phyloP scores from a whole-genome alignment of 805 yeast genomes.

The Ogataea thermomethanolica region DNA sequence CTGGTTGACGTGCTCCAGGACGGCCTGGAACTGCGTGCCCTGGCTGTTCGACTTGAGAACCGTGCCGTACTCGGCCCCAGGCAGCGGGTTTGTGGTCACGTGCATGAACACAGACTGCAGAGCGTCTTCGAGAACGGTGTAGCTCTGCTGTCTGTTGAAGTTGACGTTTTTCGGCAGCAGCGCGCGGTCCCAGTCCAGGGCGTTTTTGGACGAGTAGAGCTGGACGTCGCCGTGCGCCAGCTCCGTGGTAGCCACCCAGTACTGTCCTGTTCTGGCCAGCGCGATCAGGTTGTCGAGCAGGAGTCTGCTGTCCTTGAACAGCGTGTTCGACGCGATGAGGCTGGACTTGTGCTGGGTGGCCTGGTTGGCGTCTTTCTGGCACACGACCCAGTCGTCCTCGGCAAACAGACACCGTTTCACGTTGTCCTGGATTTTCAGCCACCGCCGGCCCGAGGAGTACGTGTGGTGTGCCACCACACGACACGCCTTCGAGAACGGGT shows the following conservation, averaged over 20 bases:
- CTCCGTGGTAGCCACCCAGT: constrained; percentile 64
- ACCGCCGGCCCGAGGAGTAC: constrained; percentile 61
- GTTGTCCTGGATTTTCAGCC: constrained; percentile 51
- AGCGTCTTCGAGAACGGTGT: constrained; percentile 70
- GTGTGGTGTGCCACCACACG: constrained; percentile 57
- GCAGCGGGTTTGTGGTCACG: constrained; percentile 57
- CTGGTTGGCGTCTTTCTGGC: constrained; percentile 47
- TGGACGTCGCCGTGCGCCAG: constrained; percentile 47
- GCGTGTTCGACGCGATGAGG: constrained; percentile 48
- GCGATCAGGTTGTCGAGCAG: constrained; percentile 61
- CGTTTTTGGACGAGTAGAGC: constrained; percentile 74
- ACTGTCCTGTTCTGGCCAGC: constrained; percentile 65
- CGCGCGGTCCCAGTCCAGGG: constrained; percentile 68
- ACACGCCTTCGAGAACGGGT: constrained; percentile 46
- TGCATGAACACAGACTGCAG: constrained; percentile 73
- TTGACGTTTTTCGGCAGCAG: constrained; percentile 64
- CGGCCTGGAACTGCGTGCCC: constrained; percentile 76
- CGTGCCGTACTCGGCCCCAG: constrained; percentile 65
- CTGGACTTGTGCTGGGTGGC: constrained; percentile 31
- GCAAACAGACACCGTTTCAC: constrained; percentile 65
- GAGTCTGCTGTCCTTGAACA: constrained; percentile 39
- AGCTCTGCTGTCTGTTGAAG: constrained; percentile 59
- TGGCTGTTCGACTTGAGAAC: constrained; percentile 80
- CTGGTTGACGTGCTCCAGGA: constrained; percentile 70
- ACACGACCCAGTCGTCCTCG: constrained; percentile 55